These are phyloP conservation scores for Acacia melanoxylon DNA, from an alignment of 306 rosid genomes.

Conservation along the genomic window DNA sequence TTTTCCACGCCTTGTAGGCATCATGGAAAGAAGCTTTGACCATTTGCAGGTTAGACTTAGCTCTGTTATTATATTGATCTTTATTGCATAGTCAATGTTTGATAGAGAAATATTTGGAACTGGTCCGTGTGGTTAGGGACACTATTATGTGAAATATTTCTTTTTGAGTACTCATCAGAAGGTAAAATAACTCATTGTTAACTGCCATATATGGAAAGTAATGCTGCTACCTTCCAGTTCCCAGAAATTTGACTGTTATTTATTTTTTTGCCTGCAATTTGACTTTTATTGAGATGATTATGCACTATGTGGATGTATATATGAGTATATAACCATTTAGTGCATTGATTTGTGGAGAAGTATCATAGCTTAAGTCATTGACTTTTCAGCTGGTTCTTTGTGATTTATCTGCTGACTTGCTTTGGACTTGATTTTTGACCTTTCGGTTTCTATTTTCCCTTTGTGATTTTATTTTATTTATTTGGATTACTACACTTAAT, in stretches of 20 bases:
- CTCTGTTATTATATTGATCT: slow-evolving; percentile 21
- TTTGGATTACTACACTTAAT: neutral
- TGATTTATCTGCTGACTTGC: slow-evolving; percentile 18
- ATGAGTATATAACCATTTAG: slow-evolving; percentile 1
- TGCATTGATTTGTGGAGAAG: slow-evolving; percentile 21
- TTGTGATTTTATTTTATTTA: slow-evolving; percentile 18
- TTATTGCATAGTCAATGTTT: slow-evolving; percentile 19
- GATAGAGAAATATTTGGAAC: slow-evolving; percentile 16
- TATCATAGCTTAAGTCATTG: slow-evolving; percentile 9
- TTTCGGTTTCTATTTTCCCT: slow-evolving; percentile 5
- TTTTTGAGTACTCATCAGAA: slow-evolving; percentile 7
- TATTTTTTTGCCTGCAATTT: neutral
- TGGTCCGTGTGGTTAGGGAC: slow-evolving; percentile 12
- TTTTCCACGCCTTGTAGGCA: slow-evolving; percentile 78
- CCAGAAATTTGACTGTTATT: slow-evolving; percentile 6
- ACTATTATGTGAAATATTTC: neutral
- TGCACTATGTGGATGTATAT: neutral
- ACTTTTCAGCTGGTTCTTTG: slow-evolving; percentile 1
- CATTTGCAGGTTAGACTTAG: slow-evolving; percentile 77
- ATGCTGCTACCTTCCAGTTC: slow-evolving; percentile 22
- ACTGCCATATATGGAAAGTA: slow-evolving; percentile 17
- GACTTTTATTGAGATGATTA: slow-evolving; percentile 5
- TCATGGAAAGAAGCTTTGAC: slow-evolving; percentile 90
- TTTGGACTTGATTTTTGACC: slow-evolving; percentile 9
- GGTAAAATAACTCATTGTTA: neutral